Evolutionary conservation across 2,329 filamentous ascomycete species (phyloP).

Genomic region (Colletotrichum filicis): DNA sequence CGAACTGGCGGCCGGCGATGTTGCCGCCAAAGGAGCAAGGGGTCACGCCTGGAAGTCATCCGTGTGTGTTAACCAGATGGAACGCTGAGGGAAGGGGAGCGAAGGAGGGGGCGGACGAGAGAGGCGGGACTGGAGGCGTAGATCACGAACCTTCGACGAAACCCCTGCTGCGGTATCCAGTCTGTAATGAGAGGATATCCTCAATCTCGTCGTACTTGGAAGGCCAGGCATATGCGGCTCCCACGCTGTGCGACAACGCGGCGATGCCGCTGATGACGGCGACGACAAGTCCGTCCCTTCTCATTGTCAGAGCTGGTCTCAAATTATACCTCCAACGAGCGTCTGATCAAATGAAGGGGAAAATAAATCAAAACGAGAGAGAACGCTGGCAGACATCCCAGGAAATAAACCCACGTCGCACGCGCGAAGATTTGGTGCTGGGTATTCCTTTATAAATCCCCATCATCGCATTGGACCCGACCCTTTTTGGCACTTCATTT

Average conservation of each 20-base stretch:
- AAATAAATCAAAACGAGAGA: not conserved
- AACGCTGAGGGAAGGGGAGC: no score
- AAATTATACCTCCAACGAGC: no score
- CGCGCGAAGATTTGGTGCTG: not conserved
- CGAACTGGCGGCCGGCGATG: conserved; percentile 39
- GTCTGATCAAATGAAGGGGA: not conserved
- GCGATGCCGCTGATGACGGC: conserved; percentile 1
- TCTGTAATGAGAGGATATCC: conserved; percentile 37
- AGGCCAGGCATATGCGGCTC: conserved; percentile 37
- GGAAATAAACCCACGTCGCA: not conserved
- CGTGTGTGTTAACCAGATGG: no score
- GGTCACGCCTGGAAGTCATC: conserved; percentile 12
- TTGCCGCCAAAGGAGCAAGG: conserved; percentile 39
- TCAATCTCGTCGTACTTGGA: conserved; percentile 38
- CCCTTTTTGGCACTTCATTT: not conserved
- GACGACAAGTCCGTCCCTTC: not conserved
- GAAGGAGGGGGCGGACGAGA: no score
- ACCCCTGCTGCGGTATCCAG: conserved; percentile 36
- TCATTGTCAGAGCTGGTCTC: not conserved
- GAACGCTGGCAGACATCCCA: not conserved
- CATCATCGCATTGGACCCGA: conserved; percentile 16
- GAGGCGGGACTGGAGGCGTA: not conserved
- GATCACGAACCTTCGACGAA: conserved; percentile 37
- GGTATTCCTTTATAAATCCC: not conserved
- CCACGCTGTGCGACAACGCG: not conserved